phyloP scores from a whole-genome alignment of 2,329 filamentous ascomycete genomes.

The Lachnellula occidentalis region DNA sequence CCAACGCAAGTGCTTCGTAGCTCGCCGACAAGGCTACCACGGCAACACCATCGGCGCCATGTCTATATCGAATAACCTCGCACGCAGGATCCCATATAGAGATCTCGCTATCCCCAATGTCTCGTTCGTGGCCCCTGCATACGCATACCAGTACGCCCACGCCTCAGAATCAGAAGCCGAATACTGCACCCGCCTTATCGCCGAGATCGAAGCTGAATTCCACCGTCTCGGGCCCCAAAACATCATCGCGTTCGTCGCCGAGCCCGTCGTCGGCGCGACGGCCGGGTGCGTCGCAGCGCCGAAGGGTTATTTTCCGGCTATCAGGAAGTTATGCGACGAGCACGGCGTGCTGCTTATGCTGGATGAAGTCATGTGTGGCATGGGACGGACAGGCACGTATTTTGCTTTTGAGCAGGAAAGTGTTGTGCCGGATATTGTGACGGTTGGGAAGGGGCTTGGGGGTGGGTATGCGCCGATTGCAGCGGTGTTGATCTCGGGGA shows the following conservation, averaged over 20 bases:
- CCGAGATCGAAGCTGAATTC: slow-evolving; percentile 57
- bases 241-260: slow-evolving; percentile 59
- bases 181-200: slow-evolving; percentile 49
- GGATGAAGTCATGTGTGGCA: slow-evolving; percentile 62
- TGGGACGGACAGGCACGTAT: slow-evolving; percentile 44
- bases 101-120: slow-evolving; percentile 47
- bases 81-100: slow-evolving; percentile 49
- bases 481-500: slow-evolving; percentile 46
- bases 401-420: slow-evolving; percentile 48
- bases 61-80: slow-evolving; percentile 48
- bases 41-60: slow-evolving; percentile 60
- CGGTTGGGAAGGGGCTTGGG: slow-evolving; percentile 58
- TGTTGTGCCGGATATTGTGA: slow-evolving; percentile 55
- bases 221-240: slow-evolving; percentile 49
- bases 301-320: slow-evolving; percentile 60
- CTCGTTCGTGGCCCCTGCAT: slow-evolving; percentile 53
- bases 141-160: slow-evolving; percentile 50
- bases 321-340: slow-evolving; percentile 59
- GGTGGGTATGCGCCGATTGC: slow-evolving; percentile 57
- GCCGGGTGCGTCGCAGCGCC: slow-evolving; percentile 62
- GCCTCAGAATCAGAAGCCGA: slow-evolving; percentile 42
- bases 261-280: slow-evolving; percentile 61
- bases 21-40: slow-evolving; percentile 59
- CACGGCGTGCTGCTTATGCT: slow-evolving; percentile 66
- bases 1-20: slow-evolving; percentile 51